phyloP scores from a whole-genome alignment of 2,329 filamentous ascomycete species.

The Phialemonium atrogriseum region DNA sequence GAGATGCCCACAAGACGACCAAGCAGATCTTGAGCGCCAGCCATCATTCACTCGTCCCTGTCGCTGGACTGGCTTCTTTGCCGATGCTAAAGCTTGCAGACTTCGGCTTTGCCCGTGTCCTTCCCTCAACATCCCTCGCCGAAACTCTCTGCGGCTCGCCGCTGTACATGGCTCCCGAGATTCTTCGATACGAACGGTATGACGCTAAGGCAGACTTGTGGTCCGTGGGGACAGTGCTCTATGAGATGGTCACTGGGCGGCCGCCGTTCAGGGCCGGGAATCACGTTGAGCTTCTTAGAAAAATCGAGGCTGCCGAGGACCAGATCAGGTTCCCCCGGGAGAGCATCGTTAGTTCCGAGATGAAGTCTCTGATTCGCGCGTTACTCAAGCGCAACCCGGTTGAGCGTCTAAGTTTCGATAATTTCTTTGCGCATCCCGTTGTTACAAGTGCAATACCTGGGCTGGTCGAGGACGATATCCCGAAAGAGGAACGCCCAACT shows the following conservation, averaged over 20 bases:
- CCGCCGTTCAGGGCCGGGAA: slow-evolving; percentile 90
- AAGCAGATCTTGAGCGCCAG: slow-evolving; percentile 69
- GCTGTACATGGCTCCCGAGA: slow-evolving; percentile 97
- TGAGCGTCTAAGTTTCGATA: slow-evolving; percentile 76
- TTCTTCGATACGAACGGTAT: slow-evolving; percentile 93
- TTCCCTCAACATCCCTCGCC: slow-evolving; percentile 84
- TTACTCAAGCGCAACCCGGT: slow-evolving; percentile 80
- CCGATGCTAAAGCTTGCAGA: slow-evolving; percentile 97
- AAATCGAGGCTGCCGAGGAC: slow-evolving; percentile 85
- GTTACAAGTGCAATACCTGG: slow-evolving; percentile 71
- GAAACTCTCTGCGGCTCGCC: slow-evolving; percentile 96
- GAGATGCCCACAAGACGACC: slow-evolving; percentile 49
- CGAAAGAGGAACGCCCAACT: slow-evolving; percentile 26
- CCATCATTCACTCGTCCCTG: slow-evolving; percentile 71
- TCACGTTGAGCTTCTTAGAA: slow-evolving; percentile 86
- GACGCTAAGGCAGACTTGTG: slow-evolving; percentile 95
- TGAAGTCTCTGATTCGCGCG: slow-evolving; percentile 72
- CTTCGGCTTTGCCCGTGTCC: slow-evolving; percentile 92
- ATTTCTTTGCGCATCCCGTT: slow-evolving; percentile 71
- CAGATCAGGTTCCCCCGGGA: slow-evolving; percentile 75
- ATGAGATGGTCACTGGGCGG: slow-evolving; percentile 87
- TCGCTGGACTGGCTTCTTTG: slow-evolving; percentile 71
- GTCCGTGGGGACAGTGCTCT: slow-evolving; percentile 93
- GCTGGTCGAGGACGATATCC: slow-evolving; percentile 68
- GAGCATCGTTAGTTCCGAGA: slow-evolving; percentile 59